A percentile compares a stretch with the other conserved stretches of the same genome.
phyloP scores from a whole-genome alignment of 352 stramenopile genomes.

The Phytophthora niederhauseri region DNA sequence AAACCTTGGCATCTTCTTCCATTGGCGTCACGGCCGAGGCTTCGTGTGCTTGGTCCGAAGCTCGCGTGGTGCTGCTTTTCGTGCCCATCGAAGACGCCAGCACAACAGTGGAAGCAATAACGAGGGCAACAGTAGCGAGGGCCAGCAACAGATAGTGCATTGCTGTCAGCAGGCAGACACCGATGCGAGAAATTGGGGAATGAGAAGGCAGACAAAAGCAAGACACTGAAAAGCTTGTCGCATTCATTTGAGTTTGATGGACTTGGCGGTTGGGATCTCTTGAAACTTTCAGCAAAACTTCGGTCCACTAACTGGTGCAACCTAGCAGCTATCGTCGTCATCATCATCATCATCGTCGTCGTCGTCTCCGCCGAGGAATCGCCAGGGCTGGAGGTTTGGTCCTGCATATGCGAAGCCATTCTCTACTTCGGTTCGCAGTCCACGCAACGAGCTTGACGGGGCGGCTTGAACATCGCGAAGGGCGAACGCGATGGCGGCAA shows the following conservation, averaged over 20 bases:
- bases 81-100: background rate
- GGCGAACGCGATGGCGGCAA: background rate
- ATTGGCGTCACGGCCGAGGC: background rate
- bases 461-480: background rate
- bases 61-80: background rate
- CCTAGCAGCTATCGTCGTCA: background rate
- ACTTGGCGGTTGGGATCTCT: background rate
- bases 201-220: background rate
- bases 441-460: background rate
- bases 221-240: background rate
- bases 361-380: background rate
- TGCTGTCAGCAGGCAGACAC: background rate
- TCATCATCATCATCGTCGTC: background rate
- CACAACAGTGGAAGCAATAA: background rate
- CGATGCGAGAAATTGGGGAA: slow-evolving; percentile 3
- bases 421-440: background rate
- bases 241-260: background rate
- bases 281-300: background rate
- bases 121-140: background rate
- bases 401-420: background rate
- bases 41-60: background rate
- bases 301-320: too few relatives aligned
- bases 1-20: background rate
- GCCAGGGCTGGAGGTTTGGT: background rate
- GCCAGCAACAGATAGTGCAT: slow-evolving; percentile 11